Base-by-base conservation (phyloP, 163 green algal species). In the Coccomyxa subellipsoidea region DNA sequence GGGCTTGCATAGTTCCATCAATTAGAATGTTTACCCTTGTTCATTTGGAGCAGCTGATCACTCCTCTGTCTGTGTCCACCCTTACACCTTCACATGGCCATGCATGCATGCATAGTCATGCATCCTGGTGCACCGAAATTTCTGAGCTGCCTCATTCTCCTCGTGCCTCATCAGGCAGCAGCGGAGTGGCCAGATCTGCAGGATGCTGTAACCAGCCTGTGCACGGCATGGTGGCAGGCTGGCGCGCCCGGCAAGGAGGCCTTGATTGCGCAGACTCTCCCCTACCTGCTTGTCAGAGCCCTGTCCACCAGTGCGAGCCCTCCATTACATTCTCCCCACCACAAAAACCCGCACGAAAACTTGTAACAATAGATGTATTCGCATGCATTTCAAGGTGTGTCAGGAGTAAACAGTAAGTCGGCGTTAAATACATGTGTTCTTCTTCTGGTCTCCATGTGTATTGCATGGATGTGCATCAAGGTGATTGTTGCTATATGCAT, bases 231-330 rank as follows among this genome's bases (percentile, higher is more conserved):
- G 90, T 96, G 92, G 92, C 84, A 91, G 75, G 84, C 85, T 29
- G 82, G 85, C 29, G 70, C 83, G 18, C 69, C 86, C 7, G 88
- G 88, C 36, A 88, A 83, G 21, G 91, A 95, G 77, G 34, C 76
- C 37, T 79, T 96, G n/a, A 82, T 94, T n/a, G 80, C 91, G 0
- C 90, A 93, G 76, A 89, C 91, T 0, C 76, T 97, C 71, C 91
- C 92, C 0, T 95, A 93, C 80, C 80, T 95, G 9, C 83, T 97
- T 66, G 89, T 93, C 34, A 71, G 72, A 10, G 85, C 85, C 10
- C 77, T 88, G 31, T 79, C 76, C 80, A 78, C 81, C 59, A 71
- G 83, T 84, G 47, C n/a, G 37, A 18, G 0, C 38, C 23, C 5
- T 35, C 39, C 72, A 79, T 7, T 18, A 66, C 18, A n/a, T n/a